Evolutionary conservation across 495 filamentous ascomycete species (phyloP), one percentile per base, ranked within the genome.

Genomic region (Jackrogersella minutella): DNA sequence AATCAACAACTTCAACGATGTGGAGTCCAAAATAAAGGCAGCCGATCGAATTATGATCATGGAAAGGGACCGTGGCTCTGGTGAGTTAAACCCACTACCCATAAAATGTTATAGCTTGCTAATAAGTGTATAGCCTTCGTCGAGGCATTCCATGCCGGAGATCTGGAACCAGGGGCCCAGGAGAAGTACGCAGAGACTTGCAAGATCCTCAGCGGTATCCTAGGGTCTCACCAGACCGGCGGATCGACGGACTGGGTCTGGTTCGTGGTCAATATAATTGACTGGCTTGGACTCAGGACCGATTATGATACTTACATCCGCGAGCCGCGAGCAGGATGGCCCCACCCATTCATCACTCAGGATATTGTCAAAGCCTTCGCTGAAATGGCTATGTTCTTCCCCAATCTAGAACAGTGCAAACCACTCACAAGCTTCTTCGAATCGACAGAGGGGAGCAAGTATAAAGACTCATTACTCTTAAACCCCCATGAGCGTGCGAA

Each of bases 351-450:
- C 49, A 70, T 82, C 53, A 49, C 74, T n/a, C 71, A 75, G 44
- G 80, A 82, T 50, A 74, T 78, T 2, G 56, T 74, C 11, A 72
- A 77, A 19, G 78, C 81, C 1, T 79, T 76, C 37, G 73, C 73
- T n/a, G 66, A 62, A 19, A 77, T 80, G 71, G 70, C 69, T 0
- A 62, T 81, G 17, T 83, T 80, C 73, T 82, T 81, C 61, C 76
- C 76, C 1, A 58, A 70, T 7, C 21, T 74, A 10, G 62, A 64
- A 7, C 53, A 71, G 13, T 71, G 70, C 11, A 53, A 63, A n/a
- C 62, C 74, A 13, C 61, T 69, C 17, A 61, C 50, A 0, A 52
- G 64, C 21, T 81, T 78, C 58, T 68, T 80, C 16, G 43, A 65
- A 16, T 76, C 73, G 0, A 53, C 75, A 16, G 37, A 74, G 4